Conservation (phyloP, 768 basidiomycete species). For the Lepiota subincarnata region DNA sequence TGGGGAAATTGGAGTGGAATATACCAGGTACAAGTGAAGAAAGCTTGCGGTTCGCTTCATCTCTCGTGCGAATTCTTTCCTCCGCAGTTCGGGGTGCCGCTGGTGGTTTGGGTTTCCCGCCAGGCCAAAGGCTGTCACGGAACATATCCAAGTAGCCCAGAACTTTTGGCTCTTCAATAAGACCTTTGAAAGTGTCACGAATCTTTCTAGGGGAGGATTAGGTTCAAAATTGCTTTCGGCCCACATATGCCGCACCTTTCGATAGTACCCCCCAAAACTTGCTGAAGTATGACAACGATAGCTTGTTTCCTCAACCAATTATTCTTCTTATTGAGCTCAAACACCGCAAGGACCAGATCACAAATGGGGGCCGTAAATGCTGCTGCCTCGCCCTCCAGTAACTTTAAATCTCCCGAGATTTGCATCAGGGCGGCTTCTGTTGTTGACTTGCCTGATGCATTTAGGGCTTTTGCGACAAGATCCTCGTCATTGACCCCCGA, state of each 20-base stretch:
- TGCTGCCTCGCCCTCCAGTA: slow-evolving; percentile 82
- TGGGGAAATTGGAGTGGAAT: slow-evolving; percentile 5
- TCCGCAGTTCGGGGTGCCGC: slow-evolving; percentile 66
- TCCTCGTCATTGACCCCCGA: slow-evolving; percentile 81
- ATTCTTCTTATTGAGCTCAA: slow-evolving; percentile 93
- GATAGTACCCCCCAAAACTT: slow-evolving; percentile 92
- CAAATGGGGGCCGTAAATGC: slow-evolving; percentile 93
- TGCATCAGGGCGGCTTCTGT: slow-evolving; percentile 69
- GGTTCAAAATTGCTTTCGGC: not conserved
- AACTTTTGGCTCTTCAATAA: slow-evolving; percentile 67
- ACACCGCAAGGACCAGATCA: slow-evolving; percentile 87
- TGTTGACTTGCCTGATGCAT: slow-evolving; percentile 59
- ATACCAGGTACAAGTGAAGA: slow-evolving; percentile 88
- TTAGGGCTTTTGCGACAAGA: slow-evolving; percentile 74
- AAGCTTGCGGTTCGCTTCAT: slow-evolving; percentile 87
- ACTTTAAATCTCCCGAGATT: slow-evolving; percentile 73
- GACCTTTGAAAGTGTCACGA: slow-evolving; percentile 65
- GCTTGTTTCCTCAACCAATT: slow-evolving; percentile 96
- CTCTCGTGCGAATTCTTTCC: slow-evolving; percentile 75
- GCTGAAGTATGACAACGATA: slow-evolving; percentile 93
- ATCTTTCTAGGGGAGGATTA: slow-evolving; percentile 60
- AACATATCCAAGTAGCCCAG: slow-evolving; percentile 63
- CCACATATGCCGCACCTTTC: slow-evolving; percentile 62
- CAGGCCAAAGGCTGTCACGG: slow-evolving; percentile 79
- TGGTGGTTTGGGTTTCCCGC: slow-evolving; percentile 65